Conservation (phyloP, 768 basidiomycete species). For the Lentinula sp. region DNA sequence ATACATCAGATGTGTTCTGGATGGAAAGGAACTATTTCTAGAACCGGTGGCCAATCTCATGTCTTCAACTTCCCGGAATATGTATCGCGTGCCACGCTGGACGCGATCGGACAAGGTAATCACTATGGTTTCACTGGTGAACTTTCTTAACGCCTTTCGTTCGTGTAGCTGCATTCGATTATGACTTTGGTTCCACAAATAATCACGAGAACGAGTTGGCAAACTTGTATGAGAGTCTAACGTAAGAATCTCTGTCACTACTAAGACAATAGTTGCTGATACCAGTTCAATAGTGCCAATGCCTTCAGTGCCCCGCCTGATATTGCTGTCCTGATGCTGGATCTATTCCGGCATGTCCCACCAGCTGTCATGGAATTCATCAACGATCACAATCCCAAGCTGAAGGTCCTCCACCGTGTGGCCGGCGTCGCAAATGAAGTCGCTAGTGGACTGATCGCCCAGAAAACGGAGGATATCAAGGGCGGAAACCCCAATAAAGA, state of each 20-base stretch:
- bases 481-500: conserved; percentile 14
- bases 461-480: neutral
- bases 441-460: neutral
- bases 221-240: conserved; percentile 27
- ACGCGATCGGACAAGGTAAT: conserved; percentile 30
- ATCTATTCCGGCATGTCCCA: conserved; percentile 8
- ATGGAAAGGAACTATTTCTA: conserved; percentile 21
- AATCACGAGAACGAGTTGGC: conserved; percentile 29
- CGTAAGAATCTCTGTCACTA: conserved; percentile 19
- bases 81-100: conserved; percentile 27
- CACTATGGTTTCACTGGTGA: neutral
- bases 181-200: conserved; percentile 36
- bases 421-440: conserved; percentile 1
- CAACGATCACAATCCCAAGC: conserved; percentile 5
- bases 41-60: conserved; percentile 5
- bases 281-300: conserved; percentile 10
- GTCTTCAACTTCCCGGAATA: conserved; percentile 21
- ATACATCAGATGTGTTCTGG: conserved; percentile 16
- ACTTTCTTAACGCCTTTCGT: neutral
- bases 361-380: conserved; percentile 14
- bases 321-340: neutral
- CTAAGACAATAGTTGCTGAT: neutral
- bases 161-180: conserved; percentile 24
- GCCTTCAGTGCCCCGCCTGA: conserved; percentile 14
- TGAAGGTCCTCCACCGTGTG: neutral